These are phyloP conservation scores for Protomyces macrosporus DNA, from an alignment of 1,139 yeast genomes.

Conservation along the genomic window DNA sequence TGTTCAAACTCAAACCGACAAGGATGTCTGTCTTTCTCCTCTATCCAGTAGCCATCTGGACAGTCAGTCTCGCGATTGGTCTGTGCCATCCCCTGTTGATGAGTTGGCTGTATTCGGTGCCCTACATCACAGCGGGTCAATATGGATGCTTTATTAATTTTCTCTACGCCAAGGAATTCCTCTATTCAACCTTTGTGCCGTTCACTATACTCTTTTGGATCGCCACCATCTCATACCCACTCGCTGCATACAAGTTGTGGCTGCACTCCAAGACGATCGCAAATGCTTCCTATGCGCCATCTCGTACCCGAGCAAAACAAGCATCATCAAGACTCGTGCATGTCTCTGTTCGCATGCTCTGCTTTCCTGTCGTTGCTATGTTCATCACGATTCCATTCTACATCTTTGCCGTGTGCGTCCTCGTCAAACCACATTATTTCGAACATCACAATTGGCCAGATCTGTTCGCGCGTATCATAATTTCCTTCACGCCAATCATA, in stretches of 20 bases:
- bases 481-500: neutral
- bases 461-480: neutral
- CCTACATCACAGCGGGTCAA: neutral
- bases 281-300: no score
- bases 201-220: neutral
- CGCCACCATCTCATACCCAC: neutral
- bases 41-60: neutral
- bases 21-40: neutral
- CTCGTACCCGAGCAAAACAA: no score
- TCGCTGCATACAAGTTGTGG: neutral
- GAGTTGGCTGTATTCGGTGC: neutral
- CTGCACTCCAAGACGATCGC: no score
- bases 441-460: neutral
- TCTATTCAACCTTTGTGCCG: neutral
- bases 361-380: neutral
- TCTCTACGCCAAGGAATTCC: neutral
- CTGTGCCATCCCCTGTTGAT: neutral
- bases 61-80: neutral
- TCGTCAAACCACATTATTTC: neutral
- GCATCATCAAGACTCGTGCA: no score
- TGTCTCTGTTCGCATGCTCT: no score
- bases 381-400: neutral
- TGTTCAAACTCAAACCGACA: neutral
- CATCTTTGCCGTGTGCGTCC: neutral
- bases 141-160: neutral